Percentiles rank a stretch among this genome's conserved stretches.
These are phyloP conservation scores for Cyberlindnera amylophila DNA, from an alignment of 805 yeast species.

Conservation along the genomic window DNA sequence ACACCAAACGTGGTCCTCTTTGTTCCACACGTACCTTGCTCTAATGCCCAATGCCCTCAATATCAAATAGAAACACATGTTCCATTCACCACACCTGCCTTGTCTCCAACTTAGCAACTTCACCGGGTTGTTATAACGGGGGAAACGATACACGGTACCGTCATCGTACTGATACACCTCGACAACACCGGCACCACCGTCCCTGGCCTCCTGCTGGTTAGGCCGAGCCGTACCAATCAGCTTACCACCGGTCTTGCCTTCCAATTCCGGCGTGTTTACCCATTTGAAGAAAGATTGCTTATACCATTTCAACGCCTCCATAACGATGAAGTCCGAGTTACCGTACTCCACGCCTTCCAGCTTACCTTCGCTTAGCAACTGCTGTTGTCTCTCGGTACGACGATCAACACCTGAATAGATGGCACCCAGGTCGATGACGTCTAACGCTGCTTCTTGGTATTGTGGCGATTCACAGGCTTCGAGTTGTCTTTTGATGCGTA, in stretches of 20 bases:
- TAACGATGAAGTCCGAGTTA: constrained; percentile 55
- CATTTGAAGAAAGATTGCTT: constrained; percentile 78
- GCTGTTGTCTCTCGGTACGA: constrained; percentile 32
- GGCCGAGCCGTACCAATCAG: constrained; percentile 40
- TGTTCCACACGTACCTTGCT: constrained; percentile 77
- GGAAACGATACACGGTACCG: constrained; percentile 48
- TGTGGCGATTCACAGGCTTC: constrained; percentile 8
- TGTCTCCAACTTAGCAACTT: constrained; percentile 54
- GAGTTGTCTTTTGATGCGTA: not conserved
- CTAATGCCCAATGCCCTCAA: constrained; percentile 62
- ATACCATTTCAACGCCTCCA: constrained; percentile 62
- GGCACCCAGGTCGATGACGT: constrained; percentile 53
- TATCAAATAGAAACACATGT: constrained; percentile 71
- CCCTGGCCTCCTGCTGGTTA: constrained; percentile 36
- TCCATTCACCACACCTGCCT: constrained; percentile 98
- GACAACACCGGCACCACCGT: constrained; percentile 49
- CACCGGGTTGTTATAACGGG: constrained; percentile 69
- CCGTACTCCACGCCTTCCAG: constrained; percentile 28
- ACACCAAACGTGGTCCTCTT: constrained; percentile 96
- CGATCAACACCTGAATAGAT: constrained; percentile 61
- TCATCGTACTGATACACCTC: constrained; percentile 72
- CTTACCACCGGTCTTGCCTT: constrained; percentile 40
- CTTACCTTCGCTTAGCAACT: constrained; percentile 16
- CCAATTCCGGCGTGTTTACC: constrained; percentile 75
- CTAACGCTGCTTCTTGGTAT: constrained; percentile 44